These are phyloP conservation scores for Musa acuminata DNA, from an alignment of 176 grass and related monocot species.

Conservation along the genomic window DNA sequence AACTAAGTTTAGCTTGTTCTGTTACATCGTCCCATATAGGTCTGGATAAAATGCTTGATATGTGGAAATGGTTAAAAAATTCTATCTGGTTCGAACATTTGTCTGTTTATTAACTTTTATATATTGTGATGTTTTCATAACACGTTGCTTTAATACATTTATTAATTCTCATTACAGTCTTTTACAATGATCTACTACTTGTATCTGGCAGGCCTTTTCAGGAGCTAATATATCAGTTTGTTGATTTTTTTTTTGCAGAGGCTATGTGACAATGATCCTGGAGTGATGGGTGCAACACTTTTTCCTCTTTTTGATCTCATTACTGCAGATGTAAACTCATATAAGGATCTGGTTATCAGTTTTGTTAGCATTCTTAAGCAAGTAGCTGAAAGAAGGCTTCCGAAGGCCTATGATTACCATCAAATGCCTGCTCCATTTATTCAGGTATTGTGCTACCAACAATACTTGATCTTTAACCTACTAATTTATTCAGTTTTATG, in stretches of 20 bases:
- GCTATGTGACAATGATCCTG: constrained; percentile 90
- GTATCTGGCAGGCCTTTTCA: background rate
- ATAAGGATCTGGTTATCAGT: constrained; percentile 92
- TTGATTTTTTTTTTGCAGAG: constrained; percentile 39
- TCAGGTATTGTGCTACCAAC: constrained; percentile 41
- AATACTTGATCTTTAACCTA: constrained; percentile 4
- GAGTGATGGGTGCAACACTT: constrained; percentile 91
- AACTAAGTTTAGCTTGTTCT: background rate
- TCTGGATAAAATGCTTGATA: background rate
- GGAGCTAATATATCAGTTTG: background rate
- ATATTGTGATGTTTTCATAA: background rate
- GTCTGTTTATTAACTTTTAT: background rate
- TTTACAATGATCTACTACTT: background rate
- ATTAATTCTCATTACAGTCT: background rate
- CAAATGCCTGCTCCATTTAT: constrained; percentile 99
- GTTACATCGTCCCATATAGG: background rate
- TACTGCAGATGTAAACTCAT: constrained; percentile 71
- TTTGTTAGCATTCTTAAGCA: constrained; percentile 99
- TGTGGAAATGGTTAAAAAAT: background rate
- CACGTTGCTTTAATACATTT: background rate
- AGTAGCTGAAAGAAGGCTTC: constrained; percentile 91
- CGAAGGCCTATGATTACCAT: constrained; percentile 93
- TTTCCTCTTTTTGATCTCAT: constrained; percentile 92
- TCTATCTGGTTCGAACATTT: background rate
- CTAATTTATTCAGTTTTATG: background rate